Base-by-base conservation (phyloP, 306 rosid genomes). In the Lathyrus sativus region DNA sequence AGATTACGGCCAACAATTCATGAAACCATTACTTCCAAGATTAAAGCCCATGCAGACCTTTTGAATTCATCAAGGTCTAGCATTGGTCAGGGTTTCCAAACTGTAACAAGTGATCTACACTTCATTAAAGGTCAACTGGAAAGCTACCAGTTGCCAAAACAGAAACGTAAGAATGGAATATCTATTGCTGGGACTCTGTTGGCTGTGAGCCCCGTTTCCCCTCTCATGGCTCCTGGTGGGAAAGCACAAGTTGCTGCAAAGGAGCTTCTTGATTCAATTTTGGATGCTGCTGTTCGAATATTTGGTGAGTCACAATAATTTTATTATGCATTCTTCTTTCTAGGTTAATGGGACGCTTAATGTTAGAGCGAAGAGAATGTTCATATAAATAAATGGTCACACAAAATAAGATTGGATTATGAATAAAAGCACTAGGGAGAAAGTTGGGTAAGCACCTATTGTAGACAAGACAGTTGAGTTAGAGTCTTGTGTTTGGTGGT, bases 161-260 rank as follows among this genome's bases (percentile, higher is more conserved):
- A 81, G 83, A 95, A 90, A 73, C 87, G 79, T 71, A 91, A 85
- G 82, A 87, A 95, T 85, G 99, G 97, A 43, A 84, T 91, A 65
- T 87, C 88, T 62, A 70, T 81, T 14, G 77, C 85, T 76, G 99
- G 97, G 76, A 78, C 90, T 51, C 79, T 90, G 65, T 81, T 87
- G 83, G 87, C 96, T 5, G 97, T 85, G 46, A 95, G 99, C 87
- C 99, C 99, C 29, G 99, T 95, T 62, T 90, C 99, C 1, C 87
- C 92, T 46, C 91, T 88, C 71, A 95, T 95, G 99, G 96, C 96
- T 76, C 99, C 99, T 18, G 70, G 75, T 15, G 99, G 99, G 65
- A 90, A 87, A 80, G 97, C 95, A 4, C 99, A 95, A 85, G 81
- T 79, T 66, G 82, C 90, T 11, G 88, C 99, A 18, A 90, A 78